phyloP scores from a whole-genome alignment of 345 rosid genomes.

The Lenwebbia sp. region DNA sequence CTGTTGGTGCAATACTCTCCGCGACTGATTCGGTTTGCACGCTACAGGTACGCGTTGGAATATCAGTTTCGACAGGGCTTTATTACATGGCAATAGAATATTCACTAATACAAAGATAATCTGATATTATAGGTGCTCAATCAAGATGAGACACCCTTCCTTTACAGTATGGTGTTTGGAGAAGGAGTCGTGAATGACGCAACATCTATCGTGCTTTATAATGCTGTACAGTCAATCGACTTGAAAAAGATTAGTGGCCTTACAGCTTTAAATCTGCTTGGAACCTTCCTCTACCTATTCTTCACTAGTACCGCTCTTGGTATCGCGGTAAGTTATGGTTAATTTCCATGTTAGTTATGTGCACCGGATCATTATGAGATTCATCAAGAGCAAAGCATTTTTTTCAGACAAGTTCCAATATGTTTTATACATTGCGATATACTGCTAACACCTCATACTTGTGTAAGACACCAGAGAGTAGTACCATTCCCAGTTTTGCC shows the following conservation, averaged over 20 bases:
- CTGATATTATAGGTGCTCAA: constrained; percentile 40
- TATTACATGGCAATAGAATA: not conserved
- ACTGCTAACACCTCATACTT: not conserved
- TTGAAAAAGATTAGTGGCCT: constrained; percentile 19
- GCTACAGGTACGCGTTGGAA: constrained; percentile 34
- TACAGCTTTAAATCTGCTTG: constrained; percentile 30
- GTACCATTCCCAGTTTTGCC: not conserved
- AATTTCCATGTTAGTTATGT: not conserved
- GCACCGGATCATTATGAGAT: not conserved
- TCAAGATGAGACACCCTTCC: constrained; percentile 79
- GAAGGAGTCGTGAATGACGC: constrained; percentile 85
- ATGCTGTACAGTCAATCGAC: constrained; percentile 45
- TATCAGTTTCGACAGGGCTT: not conserved
- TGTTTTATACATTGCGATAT: not conserved
- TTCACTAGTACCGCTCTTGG: constrained; percentile 54
- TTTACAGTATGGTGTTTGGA: constrained; percentile 62
- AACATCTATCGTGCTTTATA: constrained; percentile 67
- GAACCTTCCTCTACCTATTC: constrained; percentile 57
- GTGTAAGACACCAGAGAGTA: not conserved
- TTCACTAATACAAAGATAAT: not conserved
- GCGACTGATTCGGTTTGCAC: constrained; percentile 82
- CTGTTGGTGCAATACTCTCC: constrained; percentile 61
- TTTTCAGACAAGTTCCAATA: not conserved
- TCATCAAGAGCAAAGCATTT: not conserved
- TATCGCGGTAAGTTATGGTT: constrained; percentile 33